These are phyloP conservation scores for Thielaviopsis cerberus DNA, from an alignment of 2,329 filamentous ascomycete species.

Conservation along the genomic window DNA sequence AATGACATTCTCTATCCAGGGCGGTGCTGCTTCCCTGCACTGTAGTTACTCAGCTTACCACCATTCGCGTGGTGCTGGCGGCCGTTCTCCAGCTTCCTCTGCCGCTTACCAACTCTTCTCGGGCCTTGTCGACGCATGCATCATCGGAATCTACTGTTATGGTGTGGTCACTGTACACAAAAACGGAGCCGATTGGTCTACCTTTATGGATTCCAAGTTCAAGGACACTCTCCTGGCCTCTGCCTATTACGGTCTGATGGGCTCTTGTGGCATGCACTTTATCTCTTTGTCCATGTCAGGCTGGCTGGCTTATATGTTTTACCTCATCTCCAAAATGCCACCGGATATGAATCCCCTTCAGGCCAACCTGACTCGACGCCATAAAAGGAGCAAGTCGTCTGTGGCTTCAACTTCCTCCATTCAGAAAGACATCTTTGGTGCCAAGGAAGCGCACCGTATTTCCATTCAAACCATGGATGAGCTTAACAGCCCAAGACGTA, in stretches of 20 bases:
- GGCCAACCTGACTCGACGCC: slow-evolving; percentile 52
- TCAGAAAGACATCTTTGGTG: slow-evolving; percentile 7
- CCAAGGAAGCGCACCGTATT: slow-evolving; percentile 4
- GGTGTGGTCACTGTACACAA: slow-evolving; percentile 29
- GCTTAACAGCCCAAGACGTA: slow-evolving; percentile 22
- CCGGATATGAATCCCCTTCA: slow-evolving; percentile 94
- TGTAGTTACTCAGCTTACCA: slow-evolving; percentile 67
- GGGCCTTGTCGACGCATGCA: slow-evolving; percentile 45
- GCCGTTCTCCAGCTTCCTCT: slow-evolving; percentile 58
- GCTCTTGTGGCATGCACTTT: slow-evolving; percentile 48
- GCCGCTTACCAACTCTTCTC: slow-evolving; percentile 83
- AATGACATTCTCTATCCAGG: slow-evolving; percentile 27
- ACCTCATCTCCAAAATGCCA: slow-evolving; percentile 61
- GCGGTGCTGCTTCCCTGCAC: slow-evolving; percentile 54
- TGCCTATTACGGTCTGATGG: slow-evolving; percentile 49
- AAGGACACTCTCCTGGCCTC: slow-evolving; percentile 43
- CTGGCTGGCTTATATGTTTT: slow-evolving; percentile 63
- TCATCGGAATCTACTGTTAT: slow-evolving; percentile 38
- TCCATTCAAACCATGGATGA: slow-evolving; percentile 6
- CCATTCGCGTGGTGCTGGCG: slow-evolving; percentile 48
- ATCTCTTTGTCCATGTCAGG: slow-evolving; percentile 51
- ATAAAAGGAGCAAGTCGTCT: slow-evolving; percentile 57
- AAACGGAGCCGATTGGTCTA: slow-evolving; percentile 40
- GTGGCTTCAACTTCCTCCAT: slow-evolving; percentile 20
- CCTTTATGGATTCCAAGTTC: slow-evolving; percentile 40